A percentile compares a stretch with the other conserved stretches of the same genome.
phyloP scores from a whole-genome alignment of 768 basidiomycete genomes.

The Xerocomellus chrysenteron region DNA sequence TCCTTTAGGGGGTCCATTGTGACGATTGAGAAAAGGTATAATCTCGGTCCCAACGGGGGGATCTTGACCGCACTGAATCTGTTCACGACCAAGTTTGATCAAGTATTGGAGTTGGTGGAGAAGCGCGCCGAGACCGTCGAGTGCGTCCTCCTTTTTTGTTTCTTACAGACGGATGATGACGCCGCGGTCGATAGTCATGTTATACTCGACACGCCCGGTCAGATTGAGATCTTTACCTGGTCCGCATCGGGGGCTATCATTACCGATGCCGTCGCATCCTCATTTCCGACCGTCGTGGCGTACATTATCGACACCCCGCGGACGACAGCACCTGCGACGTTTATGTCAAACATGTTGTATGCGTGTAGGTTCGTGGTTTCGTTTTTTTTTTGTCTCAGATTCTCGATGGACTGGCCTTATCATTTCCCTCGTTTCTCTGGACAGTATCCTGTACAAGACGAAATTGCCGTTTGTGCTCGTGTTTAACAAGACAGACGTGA shows the following conservation, averaged over 20 bases:
- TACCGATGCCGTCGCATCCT: slow-evolving; percentile 92
- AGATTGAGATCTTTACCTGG: slow-evolving; percentile 99
- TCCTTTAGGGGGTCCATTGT: slow-evolving; percentile 12
- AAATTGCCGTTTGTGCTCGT: slow-evolving; percentile 96
- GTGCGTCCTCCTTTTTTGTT: slow-evolving; percentile 45
- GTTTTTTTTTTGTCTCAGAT: background rate
- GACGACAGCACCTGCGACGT: slow-evolving; percentile 91
- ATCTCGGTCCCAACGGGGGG: slow-evolving; percentile 96
- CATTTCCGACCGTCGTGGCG: slow-evolving; percentile 91
- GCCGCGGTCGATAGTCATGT: slow-evolving; percentile 62
- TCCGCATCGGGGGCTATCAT: slow-evolving; percentile 98
- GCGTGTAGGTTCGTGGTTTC: slow-evolving; percentile 76
- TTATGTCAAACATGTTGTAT: slow-evolving; percentile 99
- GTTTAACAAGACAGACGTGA: slow-evolving; percentile 97
- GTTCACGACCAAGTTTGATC: slow-evolving; percentile 99
- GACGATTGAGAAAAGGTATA: slow-evolving; percentile 64
- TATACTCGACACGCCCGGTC: slow-evolving; percentile 95
- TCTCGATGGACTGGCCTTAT: background rate
- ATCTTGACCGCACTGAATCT: slow-evolving; percentile 96
- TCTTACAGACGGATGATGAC: background rate
- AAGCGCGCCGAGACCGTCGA: slow-evolving; percentile 86
- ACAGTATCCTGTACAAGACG: slow-evolving; percentile 95
- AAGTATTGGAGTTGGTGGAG: slow-evolving; percentile 88
- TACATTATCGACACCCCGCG: slow-evolving; percentile 98
- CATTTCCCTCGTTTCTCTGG: background rate